These are phyloP conservation scores for Crithidia brevicula DNA, from an alignment of 208 protist genomes.

Conservation along the genomic window DNA sequence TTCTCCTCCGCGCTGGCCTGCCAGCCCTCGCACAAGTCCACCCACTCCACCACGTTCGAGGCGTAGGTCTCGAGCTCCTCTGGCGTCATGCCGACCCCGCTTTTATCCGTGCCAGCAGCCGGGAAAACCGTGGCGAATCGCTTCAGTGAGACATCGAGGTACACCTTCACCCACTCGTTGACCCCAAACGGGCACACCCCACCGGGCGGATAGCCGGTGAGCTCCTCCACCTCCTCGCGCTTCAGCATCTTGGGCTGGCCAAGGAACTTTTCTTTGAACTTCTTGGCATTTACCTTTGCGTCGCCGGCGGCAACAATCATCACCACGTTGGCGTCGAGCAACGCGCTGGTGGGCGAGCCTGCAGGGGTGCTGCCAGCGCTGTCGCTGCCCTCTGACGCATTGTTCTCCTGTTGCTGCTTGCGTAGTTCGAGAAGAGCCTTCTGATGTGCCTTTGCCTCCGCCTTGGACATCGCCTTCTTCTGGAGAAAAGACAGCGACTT, in stretches of 20 bases:
- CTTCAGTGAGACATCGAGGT: constrained; percentile 69
- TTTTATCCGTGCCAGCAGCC: constrained; percentile 52
- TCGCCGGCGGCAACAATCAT: constrained; percentile 63
- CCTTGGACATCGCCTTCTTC: constrained; percentile 35
- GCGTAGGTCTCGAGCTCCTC: constrained; percentile 67
- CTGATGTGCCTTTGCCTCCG: constrained; percentile 34
- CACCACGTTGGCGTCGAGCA: constrained; percentile 18
- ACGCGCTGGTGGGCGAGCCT: constrained; percentile 10
- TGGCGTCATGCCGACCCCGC: constrained; percentile 38
- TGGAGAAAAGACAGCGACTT: constrained; percentile 59
- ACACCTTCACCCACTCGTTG: constrained; percentile 53
- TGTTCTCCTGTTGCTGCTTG: constrained; percentile 14
- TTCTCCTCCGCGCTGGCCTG: background rate
- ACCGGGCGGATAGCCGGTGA: constrained; percentile 55
- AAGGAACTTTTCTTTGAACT: constrained; percentile 53
- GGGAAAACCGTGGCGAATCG: constrained; percentile 62
- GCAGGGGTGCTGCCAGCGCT: background rate
- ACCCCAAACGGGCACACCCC: constrained; percentile 71
- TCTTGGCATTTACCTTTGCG: constrained; percentile 50
- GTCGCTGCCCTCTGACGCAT: constrained; percentile 16
- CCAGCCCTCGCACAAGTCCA: constrained; percentile 64
- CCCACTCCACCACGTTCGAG: constrained; percentile 70
- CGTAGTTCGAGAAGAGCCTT: constrained; percentile 14
- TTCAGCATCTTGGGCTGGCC: constrained; percentile 57
- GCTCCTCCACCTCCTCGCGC: constrained; percentile 51